Evolutionary conservation across 345 rosid genomes (phyloP).

Genomic region (Punica granatum): DNA sequence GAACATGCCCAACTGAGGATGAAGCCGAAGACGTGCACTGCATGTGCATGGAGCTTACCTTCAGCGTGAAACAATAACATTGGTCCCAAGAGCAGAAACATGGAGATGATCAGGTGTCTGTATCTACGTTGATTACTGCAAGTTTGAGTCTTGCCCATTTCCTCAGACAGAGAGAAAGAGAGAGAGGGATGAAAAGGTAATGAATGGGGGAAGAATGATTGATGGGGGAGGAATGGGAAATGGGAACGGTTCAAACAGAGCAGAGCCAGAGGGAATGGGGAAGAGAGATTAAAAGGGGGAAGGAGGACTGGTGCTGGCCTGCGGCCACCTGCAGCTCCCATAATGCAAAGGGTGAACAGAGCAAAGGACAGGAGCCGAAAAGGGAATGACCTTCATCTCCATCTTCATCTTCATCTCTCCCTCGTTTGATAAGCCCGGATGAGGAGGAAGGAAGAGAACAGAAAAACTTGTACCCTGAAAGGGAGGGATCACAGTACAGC

Average conservation of each 20-base stretch:
- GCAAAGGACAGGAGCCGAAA: neutral
- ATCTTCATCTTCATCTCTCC: neutral
- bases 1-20: neutral
- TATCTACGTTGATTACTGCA: neutral
- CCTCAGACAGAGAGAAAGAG: neutral
- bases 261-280: no score
- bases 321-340: neutral
- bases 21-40: no score
- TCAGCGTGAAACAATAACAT: neutral
- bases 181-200: neutral
- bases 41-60: neutral
- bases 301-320: neutral
- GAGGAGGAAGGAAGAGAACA: neutral
- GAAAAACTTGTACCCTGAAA: neutral
- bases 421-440: neutral
- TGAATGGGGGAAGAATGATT: neutral
- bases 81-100: neutral
- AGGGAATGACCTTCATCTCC: neutral
- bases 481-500: constrained; percentile 3
- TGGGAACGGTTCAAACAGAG: neutral
- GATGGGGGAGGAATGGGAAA: neutral
- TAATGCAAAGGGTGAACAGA: neutral
- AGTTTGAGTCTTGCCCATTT: neutral
- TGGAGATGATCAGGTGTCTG: neutral
- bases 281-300: neutral